phyloP scores from a whole-genome alignment of 768 basidiomycete genomes.

The Dacryopinax spathularia region DNA sequence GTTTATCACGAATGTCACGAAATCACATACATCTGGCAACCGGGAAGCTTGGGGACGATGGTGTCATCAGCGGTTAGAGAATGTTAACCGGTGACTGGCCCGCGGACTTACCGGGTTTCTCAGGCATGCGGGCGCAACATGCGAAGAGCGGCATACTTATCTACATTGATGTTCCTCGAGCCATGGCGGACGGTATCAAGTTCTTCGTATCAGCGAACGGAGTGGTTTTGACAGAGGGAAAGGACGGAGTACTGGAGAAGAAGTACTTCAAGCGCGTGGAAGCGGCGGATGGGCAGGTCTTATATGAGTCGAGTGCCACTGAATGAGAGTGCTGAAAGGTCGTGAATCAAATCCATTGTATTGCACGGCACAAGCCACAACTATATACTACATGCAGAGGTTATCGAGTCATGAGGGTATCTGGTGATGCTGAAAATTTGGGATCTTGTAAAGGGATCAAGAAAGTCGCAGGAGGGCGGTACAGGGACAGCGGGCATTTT shows the following conservation, averaged over 20 bases:
- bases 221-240: slow-evolving; percentile 73
- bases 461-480: background rate
- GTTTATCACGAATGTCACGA: slow-evolving; percentile 69
- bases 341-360: background rate
- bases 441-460: background rate
- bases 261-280: slow-evolving; percentile 61
- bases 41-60: slow-evolving; percentile 42
- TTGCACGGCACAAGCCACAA: background rate
- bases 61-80: slow-evolving; percentile 58
- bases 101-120: slow-evolving; percentile 8
- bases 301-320: background rate
- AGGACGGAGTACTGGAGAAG: slow-evolving; percentile 47
- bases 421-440: background rate
- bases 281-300: slow-evolving; percentile 15
- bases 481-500: too few relatives aligned
- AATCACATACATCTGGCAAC: slow-evolving; percentile 92
- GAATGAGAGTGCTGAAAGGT: background rate
- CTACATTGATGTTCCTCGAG: slow-evolving; percentile 61
- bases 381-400: background rate
- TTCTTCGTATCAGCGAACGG: slow-evolving; percentile 77
- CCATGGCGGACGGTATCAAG: slow-evolving; percentile 49
- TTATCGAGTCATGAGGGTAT: background rate
- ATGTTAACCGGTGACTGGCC: background rate
- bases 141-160: slow-evolving; percentile 50
- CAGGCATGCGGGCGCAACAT: slow-evolving; percentile 66